Evolutionary conservation across 2,329 filamentous ascomycete species (phyloP), one percentile per base, ranked within the genome.

Genomic region (Ceratocystis albifundus): DNA sequence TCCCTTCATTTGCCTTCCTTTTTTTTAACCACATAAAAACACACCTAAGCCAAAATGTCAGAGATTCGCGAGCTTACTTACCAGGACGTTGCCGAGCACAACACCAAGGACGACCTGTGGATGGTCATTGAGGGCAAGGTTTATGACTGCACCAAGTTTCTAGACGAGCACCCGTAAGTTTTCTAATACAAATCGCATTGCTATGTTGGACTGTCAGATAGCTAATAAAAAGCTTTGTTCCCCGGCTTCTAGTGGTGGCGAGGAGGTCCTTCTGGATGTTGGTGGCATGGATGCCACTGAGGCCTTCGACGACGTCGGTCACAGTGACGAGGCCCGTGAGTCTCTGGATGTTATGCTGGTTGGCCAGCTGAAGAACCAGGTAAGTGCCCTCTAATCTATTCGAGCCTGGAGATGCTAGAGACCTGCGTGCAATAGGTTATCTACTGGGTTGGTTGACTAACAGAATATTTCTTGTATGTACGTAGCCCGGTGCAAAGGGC

Each of bases 261-360:
- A 99, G 80, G 94, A 99, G 81, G 94, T 99, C 72, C 81, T 99
- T 70, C 88, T 99, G 72, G 94, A 99, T 72, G 92, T 97, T 70
- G 94, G 83, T 74, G 94, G 94, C 72, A 92, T 96, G 80, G 94
- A 99, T 78, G 88, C 89, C 73, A 96, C 93, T 72, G 94, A 97
- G 80, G 93, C 94, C 69, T 99, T 99, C 76, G 94, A 99, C 81
- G 94, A 99, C 78, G 94, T 99, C 74, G 94, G 94, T 75, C 94
- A 99, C 88, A 95, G 89, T 73, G 94, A 99, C 78, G 94, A 99
- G 82, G 94, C 94, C 71, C 88, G 94, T 71, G 93, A 97, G 81
- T 93, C 96, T 71, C 86, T 99, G 67, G 86, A 88, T 41, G 84
- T 85, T 73, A 80, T 96, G 70, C 78, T 86, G 64, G 82, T 94